Evolutionary conservation across 352 stramenopile species (phyloP), one percentile per base, ranked within the genome.

Genomic region (Phytophthora hibernalis): DNA sequence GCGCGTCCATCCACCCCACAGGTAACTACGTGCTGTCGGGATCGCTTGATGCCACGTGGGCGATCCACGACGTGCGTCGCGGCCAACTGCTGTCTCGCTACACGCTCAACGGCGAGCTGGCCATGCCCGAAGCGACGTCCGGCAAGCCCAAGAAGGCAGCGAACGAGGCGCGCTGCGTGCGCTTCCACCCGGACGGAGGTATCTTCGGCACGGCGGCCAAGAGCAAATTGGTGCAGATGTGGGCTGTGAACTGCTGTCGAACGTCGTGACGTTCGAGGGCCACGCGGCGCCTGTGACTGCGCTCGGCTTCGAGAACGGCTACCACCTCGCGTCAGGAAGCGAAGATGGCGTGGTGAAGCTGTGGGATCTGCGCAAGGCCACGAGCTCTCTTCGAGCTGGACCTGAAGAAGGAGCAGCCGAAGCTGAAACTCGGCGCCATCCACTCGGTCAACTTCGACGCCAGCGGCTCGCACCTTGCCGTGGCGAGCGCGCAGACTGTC

Each of bases 301-400:
- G 35, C 74, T 99, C 28, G 72, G 76, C 47, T 98, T 99, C 71
- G 95, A 99, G 72, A 99, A 99, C 68, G 97, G 97, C 24, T 99
- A 98, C 72, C 83, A 98, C 48, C 72, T 99, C 30, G 95, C 91
- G 1, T 93, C 90, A 13, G 89, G 83, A 16, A 82, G 79, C 22
- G 70, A 83, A 24, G 89, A 96, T 33, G 93, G 91, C 10, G 59
- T 86, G 20, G 82, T 98, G 40, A 82, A 87, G 57, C 76, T 99
- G 21, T 99, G 94, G 95, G 97, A 99, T 73, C 74, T 99, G 62
- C 90, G 95, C 51, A 97, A 96, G 72, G 82, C 92, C 38, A 89
- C 89, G 62, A 94, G 77, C 63, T 85, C n/a, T 96, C 49, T 79
- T 77, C 26, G 77, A 89, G 57, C 26, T 94, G 38, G 75, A 91